Evolutionary conservation across 305 asterid genomes (phyloP).

Genomic region (Fraxinus ornus): DNA sequence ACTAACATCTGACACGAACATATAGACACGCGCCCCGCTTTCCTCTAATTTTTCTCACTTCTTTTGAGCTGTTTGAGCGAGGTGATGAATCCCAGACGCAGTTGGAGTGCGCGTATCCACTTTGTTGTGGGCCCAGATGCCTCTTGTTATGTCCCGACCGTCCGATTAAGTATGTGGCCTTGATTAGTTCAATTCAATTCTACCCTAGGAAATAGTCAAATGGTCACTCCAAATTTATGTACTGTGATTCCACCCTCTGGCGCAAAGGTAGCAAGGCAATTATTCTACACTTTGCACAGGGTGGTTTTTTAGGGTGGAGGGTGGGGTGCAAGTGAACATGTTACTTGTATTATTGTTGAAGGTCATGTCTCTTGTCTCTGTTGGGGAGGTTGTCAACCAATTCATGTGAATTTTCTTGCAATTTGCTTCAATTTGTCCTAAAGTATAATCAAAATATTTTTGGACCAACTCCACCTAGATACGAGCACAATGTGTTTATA

Average conservation of each 20-base stretch:
- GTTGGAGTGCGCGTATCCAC: constrained; percentile 6
- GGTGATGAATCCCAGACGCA: not conserved
- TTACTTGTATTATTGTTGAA: not conserved
- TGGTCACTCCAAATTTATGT: not conserved
- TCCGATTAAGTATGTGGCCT: not conserved
- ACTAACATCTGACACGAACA: constrained; percentile 19
- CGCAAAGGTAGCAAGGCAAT: not conserved
- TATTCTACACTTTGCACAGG: not conserved
- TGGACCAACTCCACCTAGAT: not conserved
- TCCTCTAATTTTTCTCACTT: constrained; percentile 10
- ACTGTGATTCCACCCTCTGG: not conserved
- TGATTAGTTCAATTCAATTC: not conserved
- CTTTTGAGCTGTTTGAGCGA: constrained; percentile 20
- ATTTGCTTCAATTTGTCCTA: not conserved
- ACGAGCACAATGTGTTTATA: not conserved
- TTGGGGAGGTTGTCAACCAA: not conserved
- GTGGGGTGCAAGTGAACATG: not conserved
- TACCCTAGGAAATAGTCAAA: not conserved
- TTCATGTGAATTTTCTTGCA: not conserved
- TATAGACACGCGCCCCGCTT: not conserved
- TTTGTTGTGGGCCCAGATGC: not conserved
- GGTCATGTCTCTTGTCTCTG: not conserved
- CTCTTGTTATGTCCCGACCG: not conserved
- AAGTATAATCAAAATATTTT: not conserved
- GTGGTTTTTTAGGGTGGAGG: not conserved